Evolutionary conservation across 495 filamentous ascomycete species (phyloP).

Genomic region (Neurospora sp.): DNA sequence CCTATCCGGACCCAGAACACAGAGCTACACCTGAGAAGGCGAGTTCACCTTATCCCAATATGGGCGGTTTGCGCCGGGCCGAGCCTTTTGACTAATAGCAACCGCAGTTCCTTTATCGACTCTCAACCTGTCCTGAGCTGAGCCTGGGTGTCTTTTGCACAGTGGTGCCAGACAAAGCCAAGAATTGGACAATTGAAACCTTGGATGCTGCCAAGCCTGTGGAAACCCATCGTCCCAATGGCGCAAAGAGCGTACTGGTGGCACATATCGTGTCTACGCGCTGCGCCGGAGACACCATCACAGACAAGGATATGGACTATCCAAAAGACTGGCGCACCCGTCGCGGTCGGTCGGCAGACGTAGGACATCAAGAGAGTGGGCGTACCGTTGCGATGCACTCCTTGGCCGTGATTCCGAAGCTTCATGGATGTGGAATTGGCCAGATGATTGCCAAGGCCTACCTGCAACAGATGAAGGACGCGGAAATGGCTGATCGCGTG

Average conservation of each 20-base stretch:
- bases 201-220: slow-evolving; percentile 34
- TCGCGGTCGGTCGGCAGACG: slow-evolving; percentile 15
- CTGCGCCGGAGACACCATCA: slow-evolving; percentile 48
- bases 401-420: slow-evolving; percentile 63
- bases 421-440: slow-evolving; percentile 68
- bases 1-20: slow-evolving; percentile 59
- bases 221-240: slow-evolving; percentile 35
- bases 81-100: not conserved
- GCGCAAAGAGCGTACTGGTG: slow-evolving; percentile 54
- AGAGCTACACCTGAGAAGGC: slow-evolving; percentile 75
- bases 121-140: slow-evolving; percentile 67
- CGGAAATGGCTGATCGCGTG: slow-evolving; percentile 58
- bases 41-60: slow-evolving; percentile 14
- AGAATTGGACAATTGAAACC: slow-evolving; percentile 39
- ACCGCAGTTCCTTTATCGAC: slow-evolving; percentile 70
- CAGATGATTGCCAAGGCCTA: slow-evolving; percentile 66
- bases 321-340: slow-evolving; percentile 51
- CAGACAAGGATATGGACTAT: slow-evolving; percentile 67
- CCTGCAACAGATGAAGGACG: slow-evolving; percentile 51
- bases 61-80: not conserved
- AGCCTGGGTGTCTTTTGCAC: slow-evolving; percentile 70
- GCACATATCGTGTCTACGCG: slow-evolving; percentile 75
- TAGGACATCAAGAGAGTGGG: slow-evolving; percentile 60
- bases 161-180: slow-evolving; percentile 34
- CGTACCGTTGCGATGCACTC: slow-evolving; percentile 73